Conservation (phyloP, 257 asterid genomes). For the Plantago major region DNA sequence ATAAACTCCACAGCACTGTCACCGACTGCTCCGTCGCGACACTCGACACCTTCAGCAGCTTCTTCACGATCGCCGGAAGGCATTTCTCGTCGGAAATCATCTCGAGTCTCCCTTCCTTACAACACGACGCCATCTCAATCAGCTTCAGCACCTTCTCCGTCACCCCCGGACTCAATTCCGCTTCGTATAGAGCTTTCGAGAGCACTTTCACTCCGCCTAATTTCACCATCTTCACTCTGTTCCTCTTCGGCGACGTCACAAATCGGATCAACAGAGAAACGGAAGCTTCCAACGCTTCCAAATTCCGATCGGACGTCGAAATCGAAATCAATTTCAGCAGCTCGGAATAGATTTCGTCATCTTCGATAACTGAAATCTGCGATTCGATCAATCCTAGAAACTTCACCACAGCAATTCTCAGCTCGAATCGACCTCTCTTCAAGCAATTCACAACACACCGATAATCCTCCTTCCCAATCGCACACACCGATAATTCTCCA, state of each 20-base stretch:
- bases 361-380: conserved; percentile 29
- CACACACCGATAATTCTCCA: neutral
- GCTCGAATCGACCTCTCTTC: conserved; percentile 35
- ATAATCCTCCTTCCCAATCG: conserved; percentile 7
- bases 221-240: conserved; percentile 39
- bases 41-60: conserved; percentile 55
- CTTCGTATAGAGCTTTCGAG: conserved; percentile 38
- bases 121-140: conserved; percentile 44
- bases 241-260: conserved; percentile 26
- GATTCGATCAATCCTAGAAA: conserved; percentile 29
- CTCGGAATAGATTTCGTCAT: conserved; percentile 37
- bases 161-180: conserved; percentile 32
- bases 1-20: conserved; percentile 71
- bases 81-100: conserved; percentile 43
- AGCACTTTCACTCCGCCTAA: conserved; percentile 45
- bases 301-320: conserved; percentile 25
- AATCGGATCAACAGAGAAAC: conserved; percentile 39
- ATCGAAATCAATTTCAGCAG: conserved; percentile 32
- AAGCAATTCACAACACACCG: conserved; percentile 19
- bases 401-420: conserved; percentile 31
- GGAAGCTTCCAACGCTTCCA: conserved; percentile 36
- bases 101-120: conserved; percentile 62
- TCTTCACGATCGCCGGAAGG: conserved; percentile 47
- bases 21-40: conserved; percentile 72
- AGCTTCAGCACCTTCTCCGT: conserved; percentile 54